Evolutionary conservation across 2,329 filamentous ascomycete species (phyloP).

Genomic region (Cladosporium velox): DNA sequence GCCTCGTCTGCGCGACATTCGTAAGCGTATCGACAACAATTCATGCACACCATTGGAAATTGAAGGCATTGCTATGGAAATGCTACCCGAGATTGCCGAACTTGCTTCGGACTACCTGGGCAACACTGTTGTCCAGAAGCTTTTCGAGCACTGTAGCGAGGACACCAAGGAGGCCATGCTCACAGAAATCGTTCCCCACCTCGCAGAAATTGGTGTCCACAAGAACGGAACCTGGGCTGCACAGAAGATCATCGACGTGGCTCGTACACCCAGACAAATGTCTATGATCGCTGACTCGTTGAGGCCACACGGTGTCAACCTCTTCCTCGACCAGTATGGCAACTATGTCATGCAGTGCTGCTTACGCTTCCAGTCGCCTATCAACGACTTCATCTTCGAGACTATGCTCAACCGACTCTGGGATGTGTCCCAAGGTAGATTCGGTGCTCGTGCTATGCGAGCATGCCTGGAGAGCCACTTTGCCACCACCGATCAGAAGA

Average conservation of each 20-base stretch:
- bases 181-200: constrained; percentile 79
- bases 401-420: constrained; percentile 93
- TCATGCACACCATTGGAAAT: constrained; percentile 83
- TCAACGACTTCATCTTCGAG: constrained; percentile 97
- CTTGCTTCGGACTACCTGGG: constrained; percentile 93
- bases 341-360: constrained; percentile 98
- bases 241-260: constrained; percentile 98
- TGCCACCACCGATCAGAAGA: constrained; percentile 90
- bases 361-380: constrained; percentile 83
- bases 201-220: constrained; percentile 95
- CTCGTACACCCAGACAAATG: constrained; percentile 82
- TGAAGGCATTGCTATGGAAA: constrained; percentile 85
- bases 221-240: constrained; percentile 99
- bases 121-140: constrained; percentile 98
- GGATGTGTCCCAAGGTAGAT: constrained; percentile 90
- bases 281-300: constrained; percentile 79
- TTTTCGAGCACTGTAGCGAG: constrained; percentile 96
- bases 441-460: constrained; percentile 92
- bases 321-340: constrained; percentile 96
- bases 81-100: constrained; percentile 96
- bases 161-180: constrained; percentile 90
- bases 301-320: constrained; percentile 80
- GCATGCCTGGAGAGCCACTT: constrained; percentile 96
- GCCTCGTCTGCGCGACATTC: constrained; percentile 89
- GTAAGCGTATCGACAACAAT: constrained; percentile 96